These are phyloP conservation scores for Fraxinus nigra DNA, from an alignment of 305 asterid species.

Conservation along the genomic window DNA sequence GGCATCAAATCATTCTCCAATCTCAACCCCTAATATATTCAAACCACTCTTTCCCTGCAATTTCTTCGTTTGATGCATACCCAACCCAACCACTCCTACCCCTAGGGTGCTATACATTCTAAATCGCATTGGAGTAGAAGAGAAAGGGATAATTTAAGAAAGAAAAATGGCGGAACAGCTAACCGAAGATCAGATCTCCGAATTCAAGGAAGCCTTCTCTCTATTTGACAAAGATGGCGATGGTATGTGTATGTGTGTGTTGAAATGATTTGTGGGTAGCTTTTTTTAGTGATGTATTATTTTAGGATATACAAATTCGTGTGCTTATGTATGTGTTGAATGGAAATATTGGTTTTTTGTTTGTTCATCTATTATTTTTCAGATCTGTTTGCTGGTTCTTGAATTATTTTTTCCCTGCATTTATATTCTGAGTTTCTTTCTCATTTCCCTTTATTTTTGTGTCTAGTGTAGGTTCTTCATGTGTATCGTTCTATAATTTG, in stretches of 20 bases:
- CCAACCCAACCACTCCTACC: background rate
- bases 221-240: constrained; percentile 38
- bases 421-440: background rate
- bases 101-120: background rate
- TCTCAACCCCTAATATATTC: background rate
- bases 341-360: background rate
- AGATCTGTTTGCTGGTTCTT: background rate
- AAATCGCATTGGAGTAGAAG: background rate
- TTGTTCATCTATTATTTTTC: background rate
- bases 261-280: background rate
- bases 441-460: background rate
- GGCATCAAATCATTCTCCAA: background rate
- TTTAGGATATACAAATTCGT: background rate
- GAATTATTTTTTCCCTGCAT: background rate
- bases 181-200: constrained; percentile 42
- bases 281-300: background rate
- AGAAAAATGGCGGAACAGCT: constrained; percentile 35
- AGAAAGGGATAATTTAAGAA: background rate
- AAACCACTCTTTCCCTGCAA: background rate
- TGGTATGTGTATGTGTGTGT: constrained; percentile 12
- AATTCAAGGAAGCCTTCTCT: constrained; percentile 37
- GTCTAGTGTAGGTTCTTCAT: background rate
- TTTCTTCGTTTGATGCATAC: background rate
- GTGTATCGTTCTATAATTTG: background rate
- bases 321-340: background rate